Evolutionary conservation across 495 filamentous ascomycete genomes (phyloP).

Genomic region (Eremomyces bilateralis): DNA sequence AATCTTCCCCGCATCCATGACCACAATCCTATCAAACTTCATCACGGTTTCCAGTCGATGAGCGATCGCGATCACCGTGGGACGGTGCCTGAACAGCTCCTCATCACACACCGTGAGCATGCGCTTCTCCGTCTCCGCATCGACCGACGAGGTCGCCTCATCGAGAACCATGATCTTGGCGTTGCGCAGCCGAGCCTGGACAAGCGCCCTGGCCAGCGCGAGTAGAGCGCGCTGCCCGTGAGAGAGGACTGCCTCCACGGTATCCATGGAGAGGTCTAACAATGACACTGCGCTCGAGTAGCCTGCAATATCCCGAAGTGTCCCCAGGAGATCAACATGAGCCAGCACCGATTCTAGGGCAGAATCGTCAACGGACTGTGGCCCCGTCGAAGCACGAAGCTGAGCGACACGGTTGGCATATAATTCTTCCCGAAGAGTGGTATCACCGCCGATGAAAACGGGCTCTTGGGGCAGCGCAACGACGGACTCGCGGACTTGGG

Average conservation of each 20-base stretch:
- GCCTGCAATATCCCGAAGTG: conserved; percentile 1
- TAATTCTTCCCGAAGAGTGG: too few relatives aligned
- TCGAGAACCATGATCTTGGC: conserved; percentile 36
- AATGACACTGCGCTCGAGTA: neutral
- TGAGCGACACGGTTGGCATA: too few relatives aligned
- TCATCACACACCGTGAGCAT: conserved; percentile 8
- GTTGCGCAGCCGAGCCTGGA: too few relatives aligned
- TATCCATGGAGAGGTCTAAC: conserved; percentile 5
- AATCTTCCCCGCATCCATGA: conserved; percentile 7
- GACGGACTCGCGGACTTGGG: conserved; percentile 33
- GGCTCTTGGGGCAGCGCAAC: conserved; percentile 42
- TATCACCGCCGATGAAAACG: conserved; percentile 29
- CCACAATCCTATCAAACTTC: conserved; percentile 6
- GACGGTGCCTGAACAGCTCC: conserved; percentile 8
- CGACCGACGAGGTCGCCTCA: conserved; percentile 26
- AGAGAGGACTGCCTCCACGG: conserved; percentile 24
- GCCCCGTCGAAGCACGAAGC: neutral
- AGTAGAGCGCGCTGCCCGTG: conserved; percentile 41
- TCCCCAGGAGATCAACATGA: conserved; percentile 9
- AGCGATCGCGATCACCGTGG: conserved; percentile 8
- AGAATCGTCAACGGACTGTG: neutral
- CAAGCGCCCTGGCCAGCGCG: conserved; percentile 33
- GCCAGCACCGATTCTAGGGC: conserved; percentile 6
- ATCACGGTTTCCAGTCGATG: conserved; percentile 7
- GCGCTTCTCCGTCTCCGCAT: conserved; percentile 5